Evolutionary conservation across 164 flowering plant species (phyloP), one percentile per base, ranked within the genome.

Genomic region (Pachysandra terminalis): DNA sequence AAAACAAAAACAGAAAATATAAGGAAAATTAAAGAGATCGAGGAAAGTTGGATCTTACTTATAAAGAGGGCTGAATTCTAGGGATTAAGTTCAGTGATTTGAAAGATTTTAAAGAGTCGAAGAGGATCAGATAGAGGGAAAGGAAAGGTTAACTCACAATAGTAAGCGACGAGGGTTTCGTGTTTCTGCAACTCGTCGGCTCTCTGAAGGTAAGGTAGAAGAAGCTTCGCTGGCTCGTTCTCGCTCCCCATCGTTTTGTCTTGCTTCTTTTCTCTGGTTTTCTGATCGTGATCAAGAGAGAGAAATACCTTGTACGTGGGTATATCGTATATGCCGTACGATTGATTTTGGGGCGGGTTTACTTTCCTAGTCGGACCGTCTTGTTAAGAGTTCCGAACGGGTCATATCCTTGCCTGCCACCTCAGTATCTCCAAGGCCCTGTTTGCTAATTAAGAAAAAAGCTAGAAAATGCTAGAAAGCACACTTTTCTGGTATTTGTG

Each of bases 161-260:
- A 96, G 74, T 93, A 96, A 53, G 98, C 95, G 71, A 96, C 96
- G 76, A 96, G 96, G 40, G 85, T 97, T 56, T 93, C 99, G 81
- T 90, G 99, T 71, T 90, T 93, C 76, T 90, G 96, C 66, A 96
- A 78, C 74, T 93, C 98, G 66, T 96, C 99, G 59, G 99, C 99
- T 71, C 98, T 81, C 72, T 90, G 99, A 53, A 96, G 91, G 78
- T 93, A 93, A 9, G 99, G 97, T 12, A 96, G 75, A 16, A 96
- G 82, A 21, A 87, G 86, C 84, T 91, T 96, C 61, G 96, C 98
- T 1, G 92, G 97, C 75, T 92, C 97, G 73, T 37, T 84, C 24
- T 86, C 93, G 80, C 75, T 82, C 61, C 86, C 89, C 95, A 87
- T 88, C 63, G 59, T 22, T 61, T 27, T 32, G 19, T 19, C 37